These are phyloP conservation scores for Boletellus ananas DNA, from an alignment of 768 basidiomycete genomes.

Conservation along the genomic window DNA sequence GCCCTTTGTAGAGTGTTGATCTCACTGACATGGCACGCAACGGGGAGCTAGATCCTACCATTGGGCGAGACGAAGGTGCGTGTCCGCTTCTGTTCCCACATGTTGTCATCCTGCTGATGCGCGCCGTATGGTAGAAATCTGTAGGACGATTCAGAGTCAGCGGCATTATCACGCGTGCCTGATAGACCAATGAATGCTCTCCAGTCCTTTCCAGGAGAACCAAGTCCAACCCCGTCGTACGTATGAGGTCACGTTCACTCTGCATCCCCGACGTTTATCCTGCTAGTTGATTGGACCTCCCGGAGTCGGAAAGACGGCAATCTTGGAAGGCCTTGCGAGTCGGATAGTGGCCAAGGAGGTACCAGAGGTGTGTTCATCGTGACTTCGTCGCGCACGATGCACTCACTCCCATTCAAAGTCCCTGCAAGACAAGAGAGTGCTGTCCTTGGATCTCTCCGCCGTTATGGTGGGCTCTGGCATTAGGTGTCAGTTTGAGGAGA, in stretches of 20 bases:
- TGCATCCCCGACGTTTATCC: neutral
- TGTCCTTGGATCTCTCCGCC: conserved; percentile 79
- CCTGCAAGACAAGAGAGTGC: conserved; percentile 80
- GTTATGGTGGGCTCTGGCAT: conserved; percentile 90
- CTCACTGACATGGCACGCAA: conserved; percentile 78
- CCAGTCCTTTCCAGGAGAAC: conserved; percentile 82
- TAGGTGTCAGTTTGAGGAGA: conserved; percentile 90
- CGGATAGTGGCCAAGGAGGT: conserved; percentile 87
- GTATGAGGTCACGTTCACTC: conserved; percentile 21
- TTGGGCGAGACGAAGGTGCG: conserved; percentile 80
- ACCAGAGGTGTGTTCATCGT: conserved; percentile 59
- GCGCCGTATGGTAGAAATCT: conserved; percentile 54
- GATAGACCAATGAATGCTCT: neutral
- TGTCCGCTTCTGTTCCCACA: neutral
- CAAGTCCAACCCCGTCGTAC: conserved; percentile 87
- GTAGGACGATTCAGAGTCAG: conserved; percentile 87
- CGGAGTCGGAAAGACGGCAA: conserved; percentile 92
- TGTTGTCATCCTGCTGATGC: neutral
- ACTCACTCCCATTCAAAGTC: conserved; percentile 46
- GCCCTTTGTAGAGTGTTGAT: conserved; percentile 60
- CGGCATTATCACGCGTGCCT: neutral
- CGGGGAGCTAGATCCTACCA: conserved; percentile 87
- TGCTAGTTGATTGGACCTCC: conserved; percentile 75
- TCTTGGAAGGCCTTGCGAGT: conserved; percentile 84
- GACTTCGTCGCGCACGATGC: neutral